Evolutionary conservation across 306 rosid species (phyloP).

Genomic region (Gillenia trifoliata): DNA sequence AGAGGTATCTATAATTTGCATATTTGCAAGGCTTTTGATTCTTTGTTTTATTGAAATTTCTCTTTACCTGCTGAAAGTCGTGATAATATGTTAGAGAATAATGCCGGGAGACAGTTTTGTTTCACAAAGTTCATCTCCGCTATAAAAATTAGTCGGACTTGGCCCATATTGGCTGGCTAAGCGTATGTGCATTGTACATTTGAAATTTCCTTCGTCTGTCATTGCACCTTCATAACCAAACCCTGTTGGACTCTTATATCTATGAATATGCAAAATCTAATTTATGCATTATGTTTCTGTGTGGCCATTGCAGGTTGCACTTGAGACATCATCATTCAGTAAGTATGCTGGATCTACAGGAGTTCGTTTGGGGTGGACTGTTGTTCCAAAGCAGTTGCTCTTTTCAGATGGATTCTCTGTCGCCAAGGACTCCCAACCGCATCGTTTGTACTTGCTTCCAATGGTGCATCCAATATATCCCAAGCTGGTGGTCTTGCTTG

Average conservation of each 20-base stretch:
- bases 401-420: conserved; percentile 89
- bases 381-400: conserved; percentile 74
- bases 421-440: conserved; percentile 88
- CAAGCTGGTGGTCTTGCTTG: conserved; percentile 96
- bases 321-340: conserved; percentile 92
- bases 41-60: neutral
- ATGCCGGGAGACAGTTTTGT: neutral
- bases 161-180: neutral
- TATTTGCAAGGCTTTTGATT: neutral
- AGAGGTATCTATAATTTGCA: conserved; percentile 43
- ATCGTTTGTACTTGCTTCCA: conserved; percentile 86
- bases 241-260: neutral
- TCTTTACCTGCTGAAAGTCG: neutral
- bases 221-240: neutral
- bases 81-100: neutral
- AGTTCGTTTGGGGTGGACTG: conserved; percentile 97
- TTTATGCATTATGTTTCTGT: neutral
- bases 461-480: conserved; percentile 89
- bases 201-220: neutral
- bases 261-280: neutral
- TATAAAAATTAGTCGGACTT: neutral
- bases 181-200: neutral
- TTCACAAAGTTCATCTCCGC: neutral
- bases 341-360: conserved; percentile 97
- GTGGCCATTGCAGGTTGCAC: conserved; percentile 65